phyloP scores from a whole-genome alignment of 2,329 filamentous ascomycete genomes.

The Microsporum audouinii region DNA sequence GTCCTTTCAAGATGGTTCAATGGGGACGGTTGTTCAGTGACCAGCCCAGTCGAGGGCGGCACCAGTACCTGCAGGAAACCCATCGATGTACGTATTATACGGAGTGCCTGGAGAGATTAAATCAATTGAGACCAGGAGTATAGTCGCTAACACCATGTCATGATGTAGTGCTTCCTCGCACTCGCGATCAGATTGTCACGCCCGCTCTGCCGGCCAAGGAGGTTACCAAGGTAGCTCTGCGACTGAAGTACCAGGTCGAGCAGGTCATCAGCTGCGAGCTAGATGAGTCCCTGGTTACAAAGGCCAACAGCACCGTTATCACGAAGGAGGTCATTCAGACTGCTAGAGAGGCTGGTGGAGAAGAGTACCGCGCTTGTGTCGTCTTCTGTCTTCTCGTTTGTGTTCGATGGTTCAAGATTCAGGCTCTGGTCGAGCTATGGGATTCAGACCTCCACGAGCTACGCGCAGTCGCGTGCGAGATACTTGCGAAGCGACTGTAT shows the following conservation, averaged over 20 bases:
- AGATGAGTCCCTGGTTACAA: conserved; percentile 60
- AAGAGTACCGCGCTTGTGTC: conserved; percentile 64
- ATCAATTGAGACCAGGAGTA: background rate
- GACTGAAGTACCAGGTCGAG: conserved; percentile 82
- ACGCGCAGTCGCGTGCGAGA: conserved; percentile 72
- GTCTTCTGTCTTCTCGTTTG: conserved; percentile 71
- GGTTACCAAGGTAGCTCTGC: conserved; percentile 80
- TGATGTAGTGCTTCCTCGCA: conserved; percentile 33
- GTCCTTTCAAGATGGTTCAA: conserved; percentile 24
- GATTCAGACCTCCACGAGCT: conserved; percentile 74
- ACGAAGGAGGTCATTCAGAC: conserved; percentile 67
- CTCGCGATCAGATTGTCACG: conserved; percentile 31
- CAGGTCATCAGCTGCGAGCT: conserved; percentile 84
- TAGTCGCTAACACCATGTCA: background rate
- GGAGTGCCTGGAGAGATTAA: background rate
- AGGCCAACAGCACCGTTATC: conserved; percentile 74
- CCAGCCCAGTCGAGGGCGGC: conserved; percentile 18
- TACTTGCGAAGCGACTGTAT: conserved; percentile 69
- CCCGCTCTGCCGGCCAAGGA: conserved; percentile 63
- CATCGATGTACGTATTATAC: conserved; percentile 27
- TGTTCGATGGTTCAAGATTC: conserved; percentile 64
- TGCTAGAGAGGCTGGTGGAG: conserved; percentile 67
- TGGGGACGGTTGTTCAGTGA: conserved; percentile 27
- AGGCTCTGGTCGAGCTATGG: conserved; percentile 75
- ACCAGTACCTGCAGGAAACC: conserved; percentile 26